These are phyloP conservation scores for Chrysosporium queenslandicum DNA, from an alignment of 2,329 filamentous ascomycete genomes.

Conservation along the genomic window DNA sequence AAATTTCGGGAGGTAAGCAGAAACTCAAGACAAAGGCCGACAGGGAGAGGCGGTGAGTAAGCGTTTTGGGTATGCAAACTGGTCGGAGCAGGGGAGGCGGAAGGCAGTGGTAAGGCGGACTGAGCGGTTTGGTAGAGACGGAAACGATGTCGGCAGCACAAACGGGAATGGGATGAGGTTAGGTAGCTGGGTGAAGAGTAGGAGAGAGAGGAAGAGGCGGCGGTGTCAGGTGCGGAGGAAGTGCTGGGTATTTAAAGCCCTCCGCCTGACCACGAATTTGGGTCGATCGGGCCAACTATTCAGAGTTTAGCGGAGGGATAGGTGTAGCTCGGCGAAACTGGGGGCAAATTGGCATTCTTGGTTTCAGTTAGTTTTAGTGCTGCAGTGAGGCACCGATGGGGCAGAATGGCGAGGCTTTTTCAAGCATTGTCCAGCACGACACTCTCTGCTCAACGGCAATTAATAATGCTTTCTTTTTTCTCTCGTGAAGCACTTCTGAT, in stretches of 20 bases:
- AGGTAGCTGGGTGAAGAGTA: background rate
- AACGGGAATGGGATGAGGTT: background rate
- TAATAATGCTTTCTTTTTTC: background rate
- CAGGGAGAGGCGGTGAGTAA: constrained; percentile 1
- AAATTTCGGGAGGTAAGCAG: background rate
- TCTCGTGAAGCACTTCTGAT: background rate
- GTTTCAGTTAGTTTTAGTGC: background rate
- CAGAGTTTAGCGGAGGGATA: background rate
- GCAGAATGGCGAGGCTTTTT: background rate
- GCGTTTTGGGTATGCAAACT: background rate
- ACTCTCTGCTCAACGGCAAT: background rate
- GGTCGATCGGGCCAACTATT: background rate
- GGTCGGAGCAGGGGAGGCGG: background rate
- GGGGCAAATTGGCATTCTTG: constrained; percentile 9
- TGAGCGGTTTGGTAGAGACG: background rate
- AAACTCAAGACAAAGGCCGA: background rate
- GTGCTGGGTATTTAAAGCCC: constrained; percentile 2
- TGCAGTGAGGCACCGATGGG: constrained; percentile 4
- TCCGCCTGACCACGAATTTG: background rate
- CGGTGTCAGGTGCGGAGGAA: background rate
- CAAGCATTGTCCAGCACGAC: too few relatives aligned
- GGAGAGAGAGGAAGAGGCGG: background rate
- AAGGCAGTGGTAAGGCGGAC: background rate
- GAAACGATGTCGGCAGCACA: background rate
- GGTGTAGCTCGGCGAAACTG: background rate